Conservation (phyloP, 108 stramenopile species). For the Cyclotella distinguenda region DNA sequence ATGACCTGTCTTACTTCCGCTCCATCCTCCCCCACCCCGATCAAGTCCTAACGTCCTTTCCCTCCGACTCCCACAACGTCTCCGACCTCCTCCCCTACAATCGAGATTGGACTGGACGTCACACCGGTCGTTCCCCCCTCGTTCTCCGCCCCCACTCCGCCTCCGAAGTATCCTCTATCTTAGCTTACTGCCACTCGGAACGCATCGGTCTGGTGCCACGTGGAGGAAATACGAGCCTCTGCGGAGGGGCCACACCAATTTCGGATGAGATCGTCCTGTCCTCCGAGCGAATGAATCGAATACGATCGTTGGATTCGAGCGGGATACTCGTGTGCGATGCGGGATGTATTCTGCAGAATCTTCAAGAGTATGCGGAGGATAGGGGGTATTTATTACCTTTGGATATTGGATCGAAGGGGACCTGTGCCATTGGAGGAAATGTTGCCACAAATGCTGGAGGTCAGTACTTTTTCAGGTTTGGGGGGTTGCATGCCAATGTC, state of each 20-base stretch:
- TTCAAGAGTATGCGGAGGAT: constrained; percentile 69
- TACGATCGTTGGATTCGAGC: constrained; percentile 64
- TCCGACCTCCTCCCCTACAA: constrained; percentile 41
- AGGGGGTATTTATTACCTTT: constrained; percentile 77
- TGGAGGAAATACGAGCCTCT: constrained; percentile 95
- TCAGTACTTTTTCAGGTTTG: constrained; percentile 65
- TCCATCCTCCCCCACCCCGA: constrained; percentile 34
- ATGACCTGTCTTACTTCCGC: constrained; percentile 37
- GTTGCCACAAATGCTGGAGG: constrained; percentile 95
- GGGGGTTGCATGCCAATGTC: constrained; percentile 83
- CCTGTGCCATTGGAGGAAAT: constrained; percentile 96
- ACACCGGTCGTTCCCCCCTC: constrained; percentile 55
- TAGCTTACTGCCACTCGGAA: constrained; percentile 81
- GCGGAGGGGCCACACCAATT: constrained; percentile 87
- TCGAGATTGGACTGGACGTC: constrained; percentile 61
- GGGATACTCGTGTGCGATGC: constrained; percentile 90
- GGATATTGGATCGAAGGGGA: constrained; percentile 95
- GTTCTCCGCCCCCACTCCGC: constrained; percentile 66
- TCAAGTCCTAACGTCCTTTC: constrained; percentile 13
- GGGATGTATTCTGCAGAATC: constrained; percentile 85
- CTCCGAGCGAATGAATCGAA: constrained; percentile 71
- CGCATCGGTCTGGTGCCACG: constrained; percentile 87
- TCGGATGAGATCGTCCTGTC: constrained; percentile 83
- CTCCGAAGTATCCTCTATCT: constrained; percentile 73
- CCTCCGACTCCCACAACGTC: not conserved